Evolutionary conservation across 495 filamentous ascomycete genomes (phyloP), one percentile per base, ranked within the genome.

Genomic region (Acidiella bohemica): DNA sequence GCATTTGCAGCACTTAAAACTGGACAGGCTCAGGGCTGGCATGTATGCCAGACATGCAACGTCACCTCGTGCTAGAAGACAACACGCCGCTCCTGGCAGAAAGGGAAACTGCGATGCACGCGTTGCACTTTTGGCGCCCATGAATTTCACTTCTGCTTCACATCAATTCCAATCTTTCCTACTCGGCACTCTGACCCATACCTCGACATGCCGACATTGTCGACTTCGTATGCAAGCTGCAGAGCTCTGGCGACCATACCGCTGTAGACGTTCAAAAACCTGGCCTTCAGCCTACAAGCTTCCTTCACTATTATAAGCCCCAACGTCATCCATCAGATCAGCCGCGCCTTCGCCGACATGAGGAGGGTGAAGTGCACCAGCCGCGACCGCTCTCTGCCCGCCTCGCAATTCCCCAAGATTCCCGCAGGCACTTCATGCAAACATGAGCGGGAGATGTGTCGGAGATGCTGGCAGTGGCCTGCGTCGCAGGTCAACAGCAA

Each of bases 391-490:
- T 22, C 3, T 12, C 21, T 42, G 5, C 39, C 39, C 5, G 3
- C 18, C 35, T 4, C 26, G 16, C 19, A 22, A 8, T 45, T 45
- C 24, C 34, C 42, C 16, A 32, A 32, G 22, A 14, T 9, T 28
- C 33, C 33, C 8, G 17, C 18, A 25, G 32, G 17, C n/a, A 36
- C 16, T n/a, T 14, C 8, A 4, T 45, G 42, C 21, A 22, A 5
- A n/a, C 42, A 45, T 28, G 18, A 12, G 10, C 33, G 33, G 19
- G 42, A 45, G 14, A 45, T 28, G 2, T 45, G 42, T 28, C 6
- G 27, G 22, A 17, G 42, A 7, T 45, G 42, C 27, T 45, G 42
- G 42, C 20, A 32, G 20, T 45, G 42, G 42, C 34, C 39, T 5
- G 28, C 17, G 9, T 13, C 20, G 12, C 44, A 47, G 22, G 22